Base-by-base conservation (phyloP, 371 early-diverging fungal genomes). In the Rhizomucor miehei region DNA sequence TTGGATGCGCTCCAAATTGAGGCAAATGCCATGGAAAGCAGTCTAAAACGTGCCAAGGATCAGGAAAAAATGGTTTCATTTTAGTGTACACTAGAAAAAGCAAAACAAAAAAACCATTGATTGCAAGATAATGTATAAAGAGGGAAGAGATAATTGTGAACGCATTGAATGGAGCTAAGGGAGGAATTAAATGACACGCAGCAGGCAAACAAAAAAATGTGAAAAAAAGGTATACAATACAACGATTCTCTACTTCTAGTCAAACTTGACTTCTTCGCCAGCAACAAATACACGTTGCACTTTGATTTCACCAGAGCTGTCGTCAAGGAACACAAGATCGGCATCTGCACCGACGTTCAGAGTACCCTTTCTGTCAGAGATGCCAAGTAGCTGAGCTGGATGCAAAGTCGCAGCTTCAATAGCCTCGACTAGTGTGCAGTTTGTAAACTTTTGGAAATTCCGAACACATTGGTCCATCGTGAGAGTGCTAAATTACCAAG, bases 351-450 rank as follows among this genome's bases (percentile, higher is more conserved):
- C 91, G 29, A 77, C 77, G 45, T 77, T 72, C 50, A 93, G 64
- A 2, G 88, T 87, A 43, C 93, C 93, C 63, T 91, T 93, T 23
- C 70, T 62, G 47, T 84, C 65, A 39, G 79, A 68, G 40, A 93
- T 88, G 16, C 89, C 91, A 48, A 93, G 67, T 48, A 83, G 61
- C 55, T 83, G 79, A 13, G 93, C 93, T 2, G 93, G 92, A 58
- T 90, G 89, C 50, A 92, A 58, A 0, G 92, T 91, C 6, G 91
- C 93, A 21, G 90, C 89, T 59, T 93, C 91, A 47, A 93, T 67
- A 13, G 92, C 93, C 64, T 93, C 91, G 20, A 90, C 89, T 19
- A 82, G 54, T 9, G 82, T 78, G 50, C 91, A 91, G 14, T 87
- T 87, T 5, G 93, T 90, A 66, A 89, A 93, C 50, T 77, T 73